Percentiles rank a stretch among this genome's conserved stretches.
These are phyloP conservation scores for Venturia pyrina DNA, from an alignment of 2,329 filamentous ascomycete species.

Conservation along the genomic window DNA sequence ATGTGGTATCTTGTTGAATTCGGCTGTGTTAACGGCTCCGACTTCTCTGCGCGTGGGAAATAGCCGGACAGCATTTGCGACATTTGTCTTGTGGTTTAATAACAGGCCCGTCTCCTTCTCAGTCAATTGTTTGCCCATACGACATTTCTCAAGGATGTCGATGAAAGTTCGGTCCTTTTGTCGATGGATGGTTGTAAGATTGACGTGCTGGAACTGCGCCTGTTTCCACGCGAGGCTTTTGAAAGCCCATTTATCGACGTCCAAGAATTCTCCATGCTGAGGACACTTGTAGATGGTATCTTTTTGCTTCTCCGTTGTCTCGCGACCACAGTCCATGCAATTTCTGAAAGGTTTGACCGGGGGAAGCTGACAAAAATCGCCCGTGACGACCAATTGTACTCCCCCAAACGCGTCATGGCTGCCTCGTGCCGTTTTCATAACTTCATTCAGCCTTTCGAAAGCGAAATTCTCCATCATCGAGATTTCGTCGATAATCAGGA, in stretches of 20 bases:
- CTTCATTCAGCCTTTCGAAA: constrained; percentile 41
- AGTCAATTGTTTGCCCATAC: constrained; percentile 35
- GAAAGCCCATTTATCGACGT: constrained; percentile 53
- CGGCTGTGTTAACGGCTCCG: constrained; percentile 23
- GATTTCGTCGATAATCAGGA: constrained; percentile 56
- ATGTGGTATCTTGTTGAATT: constrained; percentile 23
- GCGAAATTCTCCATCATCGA: constrained; percentile 52
- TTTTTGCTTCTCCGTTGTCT: constrained; percentile 18
- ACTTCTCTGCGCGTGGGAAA: constrained; percentile 32
- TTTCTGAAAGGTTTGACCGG: constrained; percentile 45
- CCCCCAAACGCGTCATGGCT: constrained; percentile 32
- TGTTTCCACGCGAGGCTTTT: constrained; percentile 44
- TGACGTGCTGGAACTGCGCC: constrained; percentile 43
- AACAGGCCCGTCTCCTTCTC: constrained; percentile 31
- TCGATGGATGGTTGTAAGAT: constrained; percentile 46
- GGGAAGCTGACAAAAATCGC: constrained; percentile 51
- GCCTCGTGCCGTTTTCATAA: constrained; percentile 33
- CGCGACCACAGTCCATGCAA: constrained; percentile 40
- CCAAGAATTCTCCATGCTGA: constrained; percentile 29
- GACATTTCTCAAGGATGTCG: constrained; percentile 44
- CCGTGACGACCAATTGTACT: constrained; percentile 46
- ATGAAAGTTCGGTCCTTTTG: constrained; percentile 47
- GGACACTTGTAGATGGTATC: constrained; percentile 23
- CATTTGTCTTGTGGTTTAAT: constrained; percentile 35
- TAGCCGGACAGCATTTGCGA: constrained; percentile 35